Base-by-base conservation (phyloP, 2,329 filamentous ascomycete genomes). In the Trichophyton rubrum region DNA sequence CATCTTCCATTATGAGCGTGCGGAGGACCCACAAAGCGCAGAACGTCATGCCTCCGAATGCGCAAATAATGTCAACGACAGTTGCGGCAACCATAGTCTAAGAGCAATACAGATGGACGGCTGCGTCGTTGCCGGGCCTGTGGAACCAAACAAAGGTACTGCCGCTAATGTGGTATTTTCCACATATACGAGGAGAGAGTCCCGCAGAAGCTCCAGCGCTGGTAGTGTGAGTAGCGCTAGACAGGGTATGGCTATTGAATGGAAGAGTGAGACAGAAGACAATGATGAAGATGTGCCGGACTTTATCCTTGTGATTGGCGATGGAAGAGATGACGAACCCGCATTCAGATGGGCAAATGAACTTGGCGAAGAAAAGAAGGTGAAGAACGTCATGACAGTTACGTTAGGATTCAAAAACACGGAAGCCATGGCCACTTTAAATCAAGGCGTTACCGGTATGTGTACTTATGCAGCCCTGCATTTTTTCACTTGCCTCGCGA, bases 311-410 rank as follows among this genome's bases (percentile, higher is more conserved):
- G 88, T 96, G 5, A 83, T 91, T 38, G 92, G 92, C 41, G 91
- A 96, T 69, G 90, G 91, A 47, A 85, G 92, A 35, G 92, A 96
- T 67, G 93, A 97, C 66, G 92, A 97, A 70, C 87, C 89, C 67
- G 87, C 96, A 20, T 97, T 96, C 77, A 86, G 86, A 64, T 97
- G 93, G 92, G 93, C 92, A 17, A 96, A 96, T 74, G 80, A 83
- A 56, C 76, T 96, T 9, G 79, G 80, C 22, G 79, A 81, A 2
- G 75, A 80, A 7, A 80, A 81, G 17, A 75, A 76, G 1, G 80
- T 90, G 49, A 75, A 84, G 57, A 80, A 89, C 60, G 88, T 93
- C 3, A 85, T 87, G 63, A 96, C 91, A 1, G 90, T 96, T 22
- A 95, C 89, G 65, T 78, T 97, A 40, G 90, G 91, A 58, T 88